Percentiles rank a stretch among this genome's conserved stretches.
phyloP scores from a whole-genome alignment of 2,329 filamentous ascomycete genomes.

The Talaromyces atroroseus region DNA sequence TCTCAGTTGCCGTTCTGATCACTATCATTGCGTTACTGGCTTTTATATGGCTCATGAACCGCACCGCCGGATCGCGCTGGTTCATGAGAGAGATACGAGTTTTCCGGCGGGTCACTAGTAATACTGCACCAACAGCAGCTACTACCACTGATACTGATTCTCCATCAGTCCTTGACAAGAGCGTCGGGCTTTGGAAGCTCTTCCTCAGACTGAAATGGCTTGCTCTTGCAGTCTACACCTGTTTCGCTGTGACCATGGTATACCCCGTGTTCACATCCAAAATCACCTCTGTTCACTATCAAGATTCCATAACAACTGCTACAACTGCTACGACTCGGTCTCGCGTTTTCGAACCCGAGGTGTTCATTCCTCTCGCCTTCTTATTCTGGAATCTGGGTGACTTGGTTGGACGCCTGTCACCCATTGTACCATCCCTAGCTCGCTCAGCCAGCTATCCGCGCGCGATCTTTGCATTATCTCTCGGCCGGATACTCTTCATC shows the following conservation, averaged over 20 bases:
- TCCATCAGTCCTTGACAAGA: conserved; percentile 31
- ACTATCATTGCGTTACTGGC: conserved; percentile 65
- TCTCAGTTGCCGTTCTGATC: conserved; percentile 76
- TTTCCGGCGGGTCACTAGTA: conserved; percentile 1
- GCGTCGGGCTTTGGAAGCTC: conserved; percentile 58
- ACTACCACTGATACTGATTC: neutral
- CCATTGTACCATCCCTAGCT: conserved; percentile 52
- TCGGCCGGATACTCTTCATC: conserved; percentile 65
- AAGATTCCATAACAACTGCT: neutral
- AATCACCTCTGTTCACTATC: conserved; percentile 48
- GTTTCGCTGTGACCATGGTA: conserved; percentile 83
- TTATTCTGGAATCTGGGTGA: conserved; percentile 93
- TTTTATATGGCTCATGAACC: conserved; percentile 66
- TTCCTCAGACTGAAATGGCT: conserved; percentile 75
- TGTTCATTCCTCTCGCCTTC: conserved; percentile 86
- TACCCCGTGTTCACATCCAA: conserved; percentile 86
- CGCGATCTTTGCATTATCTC: conserved; percentile 61
- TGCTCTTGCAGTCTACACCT: conserved; percentile 69
- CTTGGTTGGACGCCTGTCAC: conserved; percentile 66
- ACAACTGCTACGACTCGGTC: conserved; percentile 25
- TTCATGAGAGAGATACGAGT: conserved; percentile 13
- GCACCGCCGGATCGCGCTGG: conserved; percentile 24
- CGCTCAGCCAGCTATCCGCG: conserved; percentile 57
- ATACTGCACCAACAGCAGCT: neutral
- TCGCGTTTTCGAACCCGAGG: conserved; percentile 61